Conservation (phyloP, 2,329 filamentous ascomycete species). For the Verticillium klebahnii region DNA sequence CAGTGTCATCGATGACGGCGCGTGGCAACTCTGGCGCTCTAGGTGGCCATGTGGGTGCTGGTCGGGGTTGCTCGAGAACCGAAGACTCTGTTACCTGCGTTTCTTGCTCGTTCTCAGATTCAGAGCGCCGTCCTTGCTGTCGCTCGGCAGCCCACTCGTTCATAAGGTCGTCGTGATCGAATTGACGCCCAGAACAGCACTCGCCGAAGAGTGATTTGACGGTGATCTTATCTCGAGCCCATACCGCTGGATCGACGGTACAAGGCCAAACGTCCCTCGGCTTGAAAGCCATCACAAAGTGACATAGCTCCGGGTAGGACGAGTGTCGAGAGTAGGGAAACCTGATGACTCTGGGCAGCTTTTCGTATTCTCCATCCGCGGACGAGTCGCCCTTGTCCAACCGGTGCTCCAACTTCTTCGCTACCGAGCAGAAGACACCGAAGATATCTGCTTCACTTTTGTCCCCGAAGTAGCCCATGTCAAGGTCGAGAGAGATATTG, state of each 20-base stretch:
- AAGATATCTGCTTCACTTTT: constrained; percentile 21
- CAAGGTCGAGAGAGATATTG: constrained; percentile 27
- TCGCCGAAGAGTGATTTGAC: constrained; percentile 69
- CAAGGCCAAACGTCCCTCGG: constrained; percentile 81
- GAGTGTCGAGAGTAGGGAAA: constrained; percentile 92
- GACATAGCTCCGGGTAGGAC: constrained; percentile 73
- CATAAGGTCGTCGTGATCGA: constrained; percentile 55
- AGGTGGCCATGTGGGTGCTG: constrained; percentile 3
- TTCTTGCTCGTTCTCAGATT: not conserved
- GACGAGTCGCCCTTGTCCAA: constrained; percentile 5
- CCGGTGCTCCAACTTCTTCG: constrained; percentile 12
- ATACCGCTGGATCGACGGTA: constrained; percentile 61
- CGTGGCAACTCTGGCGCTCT: not conserved
- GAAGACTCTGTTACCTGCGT: not conserved
- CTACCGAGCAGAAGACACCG: constrained; percentile 18
- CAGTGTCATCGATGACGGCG: not conserved
- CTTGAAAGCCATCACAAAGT: constrained; percentile 61
- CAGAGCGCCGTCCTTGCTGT: not conserved
- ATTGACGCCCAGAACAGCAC: constrained; percentile 56
- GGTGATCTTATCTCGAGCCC: constrained; percentile 54
- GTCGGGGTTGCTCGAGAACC: constrained; percentile 2
- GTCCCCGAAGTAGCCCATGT: constrained; percentile 20
- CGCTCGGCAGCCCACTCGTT: not conserved
- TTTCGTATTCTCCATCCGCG: constrained; percentile 1
- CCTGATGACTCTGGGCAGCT: constrained; percentile 37